Evolutionary conservation across 2,329 filamentous ascomycete genomes (phyloP), one percentile per base, ranked within the genome.

Genomic region (Colletotrichum lindemuthianum): DNA sequence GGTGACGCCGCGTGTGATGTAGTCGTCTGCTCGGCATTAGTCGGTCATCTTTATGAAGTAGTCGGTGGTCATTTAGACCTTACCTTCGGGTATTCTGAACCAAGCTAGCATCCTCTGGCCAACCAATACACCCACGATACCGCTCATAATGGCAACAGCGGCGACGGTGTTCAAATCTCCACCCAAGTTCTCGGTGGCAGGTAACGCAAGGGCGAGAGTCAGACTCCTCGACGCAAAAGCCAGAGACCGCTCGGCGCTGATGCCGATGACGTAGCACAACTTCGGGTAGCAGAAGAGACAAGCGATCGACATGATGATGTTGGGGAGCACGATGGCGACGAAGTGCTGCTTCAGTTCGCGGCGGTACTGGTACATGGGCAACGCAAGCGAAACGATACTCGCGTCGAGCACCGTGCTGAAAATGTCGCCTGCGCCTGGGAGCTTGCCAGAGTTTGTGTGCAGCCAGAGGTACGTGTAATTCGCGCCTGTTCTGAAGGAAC

Each of bases 281-380:
- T 75, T 70, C n/a, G 86, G 86, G 70, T 89, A 88, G 4, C 78
- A 80, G 71, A 88, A 85, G 7, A 89, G 76, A 13, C 84, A 86
- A 7, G 72, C 82, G 6, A 86, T 71, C 4, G 84, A 82, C 47
- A 88, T 74, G 6, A 76, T 69, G 6, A 87, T 71, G 67, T 82
- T 86, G 2, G 86, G 86, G 2, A 84, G 72, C 5, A 85, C 75
- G 60, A 89, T 87, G 44, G 82, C 79, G 44, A 81, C 69, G 69
- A 87, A 85, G 72, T 87, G 84, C 13, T 76, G 72, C 24, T 77
- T 76, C 12, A 89, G 78, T 74, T 88, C 85, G 43, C 81, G 78
- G 3, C 86, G 82, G 74, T 88, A 88, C 60, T 84, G 82, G 71
- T 84, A 88, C 84, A 88, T 88, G 0, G 86, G 86, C 15, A 89